Conservation (phyloP, 1,139 yeast genomes). For the Ogataea hybrid region DNA sequence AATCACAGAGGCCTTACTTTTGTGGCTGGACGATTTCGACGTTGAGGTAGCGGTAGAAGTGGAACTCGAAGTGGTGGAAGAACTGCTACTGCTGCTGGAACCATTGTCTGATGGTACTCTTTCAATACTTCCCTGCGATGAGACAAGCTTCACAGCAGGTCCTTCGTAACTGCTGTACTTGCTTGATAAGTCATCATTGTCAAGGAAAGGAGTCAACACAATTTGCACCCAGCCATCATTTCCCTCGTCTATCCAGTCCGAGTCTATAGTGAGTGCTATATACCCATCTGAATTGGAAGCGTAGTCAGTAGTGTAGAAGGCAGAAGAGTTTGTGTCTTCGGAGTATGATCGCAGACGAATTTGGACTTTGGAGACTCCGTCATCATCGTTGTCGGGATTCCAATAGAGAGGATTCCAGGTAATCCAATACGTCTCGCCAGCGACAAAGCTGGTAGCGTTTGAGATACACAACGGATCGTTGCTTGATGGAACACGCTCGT, state of each 20-base stretch:
- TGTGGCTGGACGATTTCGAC: not conserved
- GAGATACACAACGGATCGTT: not conserved
- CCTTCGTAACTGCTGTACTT: not conserved
- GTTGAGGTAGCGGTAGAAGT: not conserved
- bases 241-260: conserved; percentile 1
- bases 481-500: conserved; percentile 1
- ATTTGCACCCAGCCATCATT: not conserved
- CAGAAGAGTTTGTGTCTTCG: not conserved
- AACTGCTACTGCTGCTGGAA: too few species aligned
- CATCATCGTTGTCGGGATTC: not conserved
- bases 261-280: not conserved
- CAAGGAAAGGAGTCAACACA: not conserved
- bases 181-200: not conserved
- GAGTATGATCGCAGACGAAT: not conserved
- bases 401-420: conserved; percentile 2
- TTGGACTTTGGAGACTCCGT: not conserved
- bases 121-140: not conserved
- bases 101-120: conserved; percentile 3
- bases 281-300: not conserved
- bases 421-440: conserved; percentile 3
- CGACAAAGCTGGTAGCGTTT: not conserved
- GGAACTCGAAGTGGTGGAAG: not conserved
- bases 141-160: not conserved
- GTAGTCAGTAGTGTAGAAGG: not conserved
- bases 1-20: conserved; percentile 1